Percentiles rank a stretch among this genome's conserved stretches.
Conservation (phyloP, 805 yeast genomes). For the Saccharomycopsis schoenii region DNA sequence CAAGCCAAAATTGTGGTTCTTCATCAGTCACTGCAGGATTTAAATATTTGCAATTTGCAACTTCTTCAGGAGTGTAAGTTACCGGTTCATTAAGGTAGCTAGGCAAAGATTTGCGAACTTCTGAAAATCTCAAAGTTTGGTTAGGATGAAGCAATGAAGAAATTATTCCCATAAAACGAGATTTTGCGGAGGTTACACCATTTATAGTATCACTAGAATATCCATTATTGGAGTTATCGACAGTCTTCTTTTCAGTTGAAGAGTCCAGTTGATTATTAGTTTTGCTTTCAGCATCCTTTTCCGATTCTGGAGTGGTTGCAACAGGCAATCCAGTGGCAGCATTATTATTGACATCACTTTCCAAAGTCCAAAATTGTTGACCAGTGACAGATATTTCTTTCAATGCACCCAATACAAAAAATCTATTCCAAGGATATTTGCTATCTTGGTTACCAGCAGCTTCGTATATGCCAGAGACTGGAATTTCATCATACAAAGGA, state of each 20-base stretch:
- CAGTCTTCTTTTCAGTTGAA: constrained; percentile 2
- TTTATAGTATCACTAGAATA: neutral
- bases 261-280: constrained; percentile 1
- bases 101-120: constrained; percentile 35
- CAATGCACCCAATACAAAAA: constrained; percentile 35
- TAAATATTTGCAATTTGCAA: constrained; percentile 35
- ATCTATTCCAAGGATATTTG: constrained; percentile 50
- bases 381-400: constrained; percentile 47
- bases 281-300: neutral
- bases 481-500: constrained; percentile 59
- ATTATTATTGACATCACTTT: neutral
- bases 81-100: constrained; percentile 20
- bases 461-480: constrained; percentile 42
- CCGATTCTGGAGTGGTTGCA: neutral
- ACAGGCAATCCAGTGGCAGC: neutral
- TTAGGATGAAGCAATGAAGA: constrained; percentile 36
- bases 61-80: constrained; percentile 22
- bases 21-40: constrained; percentile 49
- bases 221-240: neutral
- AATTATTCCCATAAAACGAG: constrained; percentile 5
- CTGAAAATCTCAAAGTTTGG: constrained; percentile 30
- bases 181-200: neutral
- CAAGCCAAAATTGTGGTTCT: constrained; percentile 62
- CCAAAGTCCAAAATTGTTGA: constrained; percentile 23
- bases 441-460: constrained; percentile 31